A percentile compares a stretch with the other conserved stretches of the same genome.
Conservation (phyloP, 768 basidiomycete species). For the Collybia mongolica region DNA sequence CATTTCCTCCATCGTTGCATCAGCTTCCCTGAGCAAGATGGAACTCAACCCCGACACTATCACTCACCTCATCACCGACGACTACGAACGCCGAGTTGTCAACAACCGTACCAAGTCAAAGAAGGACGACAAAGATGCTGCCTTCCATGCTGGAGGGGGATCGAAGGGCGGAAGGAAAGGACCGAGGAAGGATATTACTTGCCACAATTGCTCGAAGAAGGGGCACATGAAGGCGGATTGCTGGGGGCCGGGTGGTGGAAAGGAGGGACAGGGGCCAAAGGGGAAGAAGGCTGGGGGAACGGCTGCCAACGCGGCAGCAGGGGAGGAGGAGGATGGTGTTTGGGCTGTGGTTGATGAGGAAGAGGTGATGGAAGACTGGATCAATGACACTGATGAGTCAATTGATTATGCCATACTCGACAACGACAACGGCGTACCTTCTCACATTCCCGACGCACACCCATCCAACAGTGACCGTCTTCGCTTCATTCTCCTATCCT, state of each 20-base stretch:
- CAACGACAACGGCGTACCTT: not conserved
- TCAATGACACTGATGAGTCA: not conserved
- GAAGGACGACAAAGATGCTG: constrained; percentile 3
- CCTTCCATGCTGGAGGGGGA: constrained; percentile 1
- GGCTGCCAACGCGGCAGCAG: not conserved
- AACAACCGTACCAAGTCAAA: not conserved
- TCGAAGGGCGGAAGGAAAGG: not conserved
- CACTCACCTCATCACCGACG: not conserved
- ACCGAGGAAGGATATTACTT: constrained; percentile 5
- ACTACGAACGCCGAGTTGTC: not conserved
- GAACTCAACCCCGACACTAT: not conserved
- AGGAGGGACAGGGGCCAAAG: constrained; percentile 30
- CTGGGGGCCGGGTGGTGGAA: constrained; percentile 36
- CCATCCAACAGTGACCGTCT: too few species aligned
- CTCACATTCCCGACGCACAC: not conserved
- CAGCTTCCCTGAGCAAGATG: constrained; percentile 4
- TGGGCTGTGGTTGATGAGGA: constrained; percentile 10
- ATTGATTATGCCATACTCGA: not conserved
- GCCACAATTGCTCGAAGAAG: constrained; percentile 28
- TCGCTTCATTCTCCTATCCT: too few species aligned
- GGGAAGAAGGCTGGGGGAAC: constrained; percentile 9
- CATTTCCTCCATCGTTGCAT: constrained; percentile 11
- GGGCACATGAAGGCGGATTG: constrained; percentile 30
- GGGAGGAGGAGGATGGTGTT: constrained; percentile 6
- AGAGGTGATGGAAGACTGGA: constrained; percentile 6